phyloP scores from a whole-genome alignment of 768 basidiomycete species.

The Wakefieldia striispora region DNA sequence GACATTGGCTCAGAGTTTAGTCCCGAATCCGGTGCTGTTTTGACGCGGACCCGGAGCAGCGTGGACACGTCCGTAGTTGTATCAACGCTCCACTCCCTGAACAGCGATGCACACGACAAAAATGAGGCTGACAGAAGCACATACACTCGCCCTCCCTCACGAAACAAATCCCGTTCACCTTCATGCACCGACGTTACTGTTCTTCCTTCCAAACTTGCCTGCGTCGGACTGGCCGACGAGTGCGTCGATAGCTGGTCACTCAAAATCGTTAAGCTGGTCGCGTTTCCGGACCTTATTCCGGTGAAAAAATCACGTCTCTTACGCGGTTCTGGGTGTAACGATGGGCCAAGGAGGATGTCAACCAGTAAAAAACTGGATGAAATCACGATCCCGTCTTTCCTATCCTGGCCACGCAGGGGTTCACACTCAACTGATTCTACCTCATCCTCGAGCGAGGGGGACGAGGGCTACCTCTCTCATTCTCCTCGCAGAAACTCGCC shows the following conservation, averaged over 20 bases:
- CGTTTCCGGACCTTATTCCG: slow-evolving; percentile 71
- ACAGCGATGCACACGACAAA: slow-evolving; percentile 4
- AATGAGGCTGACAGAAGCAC: neutral
- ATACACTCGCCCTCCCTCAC: slow-evolving; percentile 19
- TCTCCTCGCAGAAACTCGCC: slow-evolving; percentile 44
- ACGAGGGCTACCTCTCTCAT: slow-evolving; percentile 58
- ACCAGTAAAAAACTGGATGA: slow-evolving; percentile 7
- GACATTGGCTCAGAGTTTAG: slow-evolving; percentile 30
- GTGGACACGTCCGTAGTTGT: slow-evolving; percentile 27
- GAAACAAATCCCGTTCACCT: slow-evolving; percentile 51
- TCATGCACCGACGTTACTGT: slow-evolving; percentile 58
- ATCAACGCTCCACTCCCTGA: slow-evolving; percentile 7
- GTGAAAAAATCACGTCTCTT: slow-evolving; percentile 12
- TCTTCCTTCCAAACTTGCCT: slow-evolving; percentile 69
- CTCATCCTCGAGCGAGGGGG: slow-evolving; percentile 37
- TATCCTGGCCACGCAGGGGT: slow-evolving; percentile 20
- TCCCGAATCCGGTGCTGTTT: slow-evolving; percentile 41
- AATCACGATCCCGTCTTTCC: slow-evolving; percentile 19
- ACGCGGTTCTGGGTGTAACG: slow-evolving; percentile 1
- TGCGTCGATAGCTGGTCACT: slow-evolving; percentile 68
- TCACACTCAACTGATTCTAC: slow-evolving; percentile 26
- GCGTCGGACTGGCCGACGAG: slow-evolving; percentile 72
- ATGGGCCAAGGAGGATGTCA: slow-evolving; percentile 4
- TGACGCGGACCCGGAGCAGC: slow-evolving; percentile 47
- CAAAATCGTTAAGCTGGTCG: slow-evolving; percentile 75